phyloP scores from a whole-genome alignment of 2,329 filamentous ascomycete species.

The Colletotrichum euphorbiae region DNA sequence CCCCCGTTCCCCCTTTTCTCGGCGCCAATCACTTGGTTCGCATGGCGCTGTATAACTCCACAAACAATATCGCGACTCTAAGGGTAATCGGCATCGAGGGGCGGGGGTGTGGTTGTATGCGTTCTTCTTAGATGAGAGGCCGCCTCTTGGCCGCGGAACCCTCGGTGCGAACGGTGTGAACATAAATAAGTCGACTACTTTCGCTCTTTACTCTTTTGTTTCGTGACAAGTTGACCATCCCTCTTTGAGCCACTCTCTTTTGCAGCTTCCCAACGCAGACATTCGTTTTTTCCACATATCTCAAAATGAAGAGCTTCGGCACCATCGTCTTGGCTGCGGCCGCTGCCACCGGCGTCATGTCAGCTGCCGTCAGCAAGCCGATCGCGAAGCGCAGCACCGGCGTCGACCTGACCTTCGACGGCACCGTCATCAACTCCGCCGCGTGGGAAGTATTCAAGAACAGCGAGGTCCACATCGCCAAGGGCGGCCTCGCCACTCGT shows the following conservation, averaged over 20 bases:
- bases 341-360: background rate
- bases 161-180: background rate
- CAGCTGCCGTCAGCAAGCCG: slow-evolving; percentile 12
- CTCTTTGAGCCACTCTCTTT: slow-evolving; percentile 13
- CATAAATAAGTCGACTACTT: slow-evolving; percentile 15
- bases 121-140: background rate
- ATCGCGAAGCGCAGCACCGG: background rate
- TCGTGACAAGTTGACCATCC: background rate
- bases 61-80: slow-evolving; percentile 8
- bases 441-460: slow-evolving; percentile 14
- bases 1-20: background rate
- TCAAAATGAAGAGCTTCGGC: slow-evolving; percentile 35
- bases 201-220: background rate
- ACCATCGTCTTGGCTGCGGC: slow-evolving; percentile 21
- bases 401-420: background rate
- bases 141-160: background rate
- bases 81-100: background rate
- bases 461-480: background rate
- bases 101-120: slow-evolving; percentile 10
- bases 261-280: background rate
- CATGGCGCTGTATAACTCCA: slow-evolving; percentile 1
- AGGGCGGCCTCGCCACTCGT: background rate
- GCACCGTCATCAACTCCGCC: slow-evolving; percentile 18
- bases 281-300: slow-evolving; percentile 21
- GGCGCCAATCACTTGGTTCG: background rate